Percentiles rank a stretch among this genome's conserved stretches.
These are phyloP conservation scores for Brettanomyces anomalus DNA, from an alignment of 805 yeast species.

Conservation along the genomic window DNA sequence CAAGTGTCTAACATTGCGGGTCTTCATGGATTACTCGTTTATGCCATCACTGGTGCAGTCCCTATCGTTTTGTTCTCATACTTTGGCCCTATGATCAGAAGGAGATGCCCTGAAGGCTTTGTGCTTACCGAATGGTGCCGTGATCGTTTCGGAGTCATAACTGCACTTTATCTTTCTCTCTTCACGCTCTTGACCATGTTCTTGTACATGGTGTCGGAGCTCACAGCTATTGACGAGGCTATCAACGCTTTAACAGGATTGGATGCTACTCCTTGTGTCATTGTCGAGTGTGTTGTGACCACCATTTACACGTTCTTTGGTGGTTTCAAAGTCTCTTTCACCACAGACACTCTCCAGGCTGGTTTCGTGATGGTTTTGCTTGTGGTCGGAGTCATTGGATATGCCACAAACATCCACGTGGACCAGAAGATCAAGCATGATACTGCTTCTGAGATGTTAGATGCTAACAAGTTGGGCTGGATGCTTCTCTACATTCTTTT, in stretches of 20 bases:
- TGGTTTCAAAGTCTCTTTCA: slow-evolving; percentile 81
- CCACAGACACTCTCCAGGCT: slow-evolving; percentile 86
- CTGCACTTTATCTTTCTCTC: slow-evolving; percentile 68
- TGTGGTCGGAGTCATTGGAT: slow-evolving; percentile 66
- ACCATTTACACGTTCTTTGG: slow-evolving; percentile 82
- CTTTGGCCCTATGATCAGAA: slow-evolving; percentile 73
- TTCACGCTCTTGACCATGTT: slow-evolving; percentile 82
- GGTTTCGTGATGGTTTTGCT: slow-evolving; percentile 55
- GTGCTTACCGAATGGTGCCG: slow-evolving; percentile 94
- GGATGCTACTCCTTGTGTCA: slow-evolving; percentile 69
- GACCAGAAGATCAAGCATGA: slow-evolving; percentile 49
- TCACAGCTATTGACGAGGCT: slow-evolving; percentile 72
- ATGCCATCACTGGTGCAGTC: slow-evolving; percentile 68
- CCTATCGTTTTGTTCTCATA: slow-evolving; percentile 81
- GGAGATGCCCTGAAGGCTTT: slow-evolving; percentile 80
- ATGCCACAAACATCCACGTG: slow-evolving; percentile 64
- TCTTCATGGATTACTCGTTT: slow-evolving; percentile 77
- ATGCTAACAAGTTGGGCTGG: slow-evolving; percentile 74
- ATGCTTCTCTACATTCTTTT: slow-evolving; percentile 76
- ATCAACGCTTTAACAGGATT: slow-evolving; percentile 70
- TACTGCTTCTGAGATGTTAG: slow-evolving; percentile 55
- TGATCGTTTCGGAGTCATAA: slow-evolving; percentile 61
- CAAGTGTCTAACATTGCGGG: slow-evolving; percentile 83
- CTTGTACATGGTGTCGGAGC: slow-evolving; percentile 79
- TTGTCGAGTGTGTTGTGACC: slow-evolving; percentile 81